Base-by-base conservation (phyloP, 2,329 filamentous ascomycete species). In the Verticillium dahliae region DNA sequence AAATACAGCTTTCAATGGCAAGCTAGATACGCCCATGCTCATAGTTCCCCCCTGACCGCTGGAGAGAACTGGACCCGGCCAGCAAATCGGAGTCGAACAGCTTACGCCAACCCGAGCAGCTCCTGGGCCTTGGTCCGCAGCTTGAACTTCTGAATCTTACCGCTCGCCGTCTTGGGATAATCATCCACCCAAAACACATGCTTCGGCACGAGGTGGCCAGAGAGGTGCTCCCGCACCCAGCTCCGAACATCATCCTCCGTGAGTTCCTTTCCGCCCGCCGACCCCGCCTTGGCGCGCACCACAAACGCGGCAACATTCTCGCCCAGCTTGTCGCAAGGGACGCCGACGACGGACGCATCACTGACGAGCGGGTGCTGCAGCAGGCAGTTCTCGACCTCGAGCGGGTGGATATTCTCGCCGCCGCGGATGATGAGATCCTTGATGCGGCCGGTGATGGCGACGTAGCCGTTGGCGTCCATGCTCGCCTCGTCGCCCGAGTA, bases 131-230 rank as follows among this genome's bases (percentile, higher is more conserved):
- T 78, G 15, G 92, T 89, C 70, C 85, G 84, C 69, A 98, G 74
- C 78, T 89, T 94, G 73, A 90, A 97, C 78, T 98, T 97, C 78
- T 97, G 92, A 61, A 98, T 93, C 84, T 99, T 99, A 31, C 94
- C 94, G 73, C 92, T 97, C 6, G 92, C 90, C 39, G 95, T 99
- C 83, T 97, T 97, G 22, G 94, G 94, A 72, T 91, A 96, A n/a
- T 87, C 85, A 1, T 88, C 82, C 0, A 90, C 81, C 84, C 90
- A 97, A 72, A 97, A 97, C n/a, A 98, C 84, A 71, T 94, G 86
- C 75, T 90, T 95, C 0, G 94, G 94, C 59, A 91, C 91, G 71
- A 97, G 85, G 74, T 94, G 90, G 66, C 85, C 86, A 35, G 83
- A 85, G 64, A 98, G 73, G 58, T 81, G 85, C 61, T 80, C 77